Evolutionary conservation across 345 rosid genomes (phyloP).

Genomic region (Gossypium arboreum): DNA sequence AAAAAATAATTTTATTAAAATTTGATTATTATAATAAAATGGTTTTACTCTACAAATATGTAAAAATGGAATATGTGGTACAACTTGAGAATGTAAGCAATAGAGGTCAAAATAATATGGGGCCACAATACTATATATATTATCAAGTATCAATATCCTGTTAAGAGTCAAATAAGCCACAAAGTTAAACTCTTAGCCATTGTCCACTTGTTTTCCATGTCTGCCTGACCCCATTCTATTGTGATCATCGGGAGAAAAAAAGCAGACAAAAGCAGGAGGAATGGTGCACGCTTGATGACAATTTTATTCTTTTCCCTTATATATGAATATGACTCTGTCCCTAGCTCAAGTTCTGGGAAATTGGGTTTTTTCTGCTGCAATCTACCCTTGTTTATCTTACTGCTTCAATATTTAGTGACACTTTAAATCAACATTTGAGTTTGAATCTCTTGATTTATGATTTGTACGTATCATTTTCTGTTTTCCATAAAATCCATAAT

Average conservation of each 20-base stretch:
- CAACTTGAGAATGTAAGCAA: neutral
- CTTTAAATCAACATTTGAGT: no score
- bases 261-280: neutral
- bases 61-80: no score
- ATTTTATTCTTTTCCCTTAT: neutral
- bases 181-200: conserved; percentile 8
- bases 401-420: no score
- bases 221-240: conserved; percentile 6
- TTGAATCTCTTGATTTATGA: no score
- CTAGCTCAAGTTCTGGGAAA: conserved; percentile 13
- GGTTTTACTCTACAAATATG: no score
- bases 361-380: neutral
- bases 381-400: neutral
- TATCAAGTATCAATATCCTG: neutral
- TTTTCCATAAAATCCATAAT: no score
- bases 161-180: conserved; percentile 18
- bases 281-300: neutral
- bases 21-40: no score
- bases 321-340: neutral
- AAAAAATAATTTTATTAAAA: no score
- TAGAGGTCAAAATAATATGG: neutral
- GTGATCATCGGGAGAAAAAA: conserved; percentile 7
- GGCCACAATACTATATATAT: neutral
- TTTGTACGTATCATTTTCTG: no score
- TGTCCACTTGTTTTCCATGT: conserved; percentile 1